A percentile compares a stretch with the other conserved stretches of the same genome.
phyloP scores from a whole-genome alignment of 2,329 filamentous ascomycete genomes.

The Monilinia polystroma region DNA sequence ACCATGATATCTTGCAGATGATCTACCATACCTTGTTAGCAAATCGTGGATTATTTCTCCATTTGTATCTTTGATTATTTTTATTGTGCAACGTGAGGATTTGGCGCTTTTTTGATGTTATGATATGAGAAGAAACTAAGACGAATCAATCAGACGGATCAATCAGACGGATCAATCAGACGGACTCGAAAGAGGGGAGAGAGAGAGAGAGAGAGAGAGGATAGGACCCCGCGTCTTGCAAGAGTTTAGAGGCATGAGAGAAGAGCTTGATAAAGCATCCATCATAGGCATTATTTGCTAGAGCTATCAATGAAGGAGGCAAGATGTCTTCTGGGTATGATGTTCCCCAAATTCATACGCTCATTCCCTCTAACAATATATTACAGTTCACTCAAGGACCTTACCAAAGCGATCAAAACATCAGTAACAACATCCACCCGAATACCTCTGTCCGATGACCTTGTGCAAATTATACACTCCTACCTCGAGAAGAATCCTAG shows the following conservation, averaged over 20 bases:
- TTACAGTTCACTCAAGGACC: slow-evolving; percentile 51
- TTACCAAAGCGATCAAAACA: slow-evolving; percentile 56
- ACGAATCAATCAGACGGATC: not conserved
- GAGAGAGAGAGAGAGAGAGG: not conserved
- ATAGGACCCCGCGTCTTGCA: not conserved
- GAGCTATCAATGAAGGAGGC: slow-evolving; percentile 17
- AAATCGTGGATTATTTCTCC: not conserved
- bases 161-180: not conserved
- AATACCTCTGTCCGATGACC: slow-evolving; percentile 65
- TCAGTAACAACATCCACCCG: slow-evolving; percentile 49
- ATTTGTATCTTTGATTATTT: not conserved
- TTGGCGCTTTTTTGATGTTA: not conserved
- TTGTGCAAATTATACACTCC: slow-evolving; percentile 59
- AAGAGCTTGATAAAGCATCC: slow-evolving; percentile 14
- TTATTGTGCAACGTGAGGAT: not conserved
- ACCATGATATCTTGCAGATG: slow-evolving; percentile 16
- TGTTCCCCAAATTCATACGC: not conserved
- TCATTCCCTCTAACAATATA: slow-evolving; percentile 1
- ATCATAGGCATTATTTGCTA: not conserved
- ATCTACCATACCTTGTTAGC: slow-evolving; percentile 6
- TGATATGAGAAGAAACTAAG: not conserved
- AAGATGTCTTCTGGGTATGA: slow-evolving; percentile 26
- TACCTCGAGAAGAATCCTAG: slow-evolving; percentile 68
- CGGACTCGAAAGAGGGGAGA: not conserved
- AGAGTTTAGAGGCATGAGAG: slow-evolving; percentile 10